Base-by-base conservation (phyloP, 2,329 filamentous ascomycete species). In the Thielaviopsis punctulata region DNA sequence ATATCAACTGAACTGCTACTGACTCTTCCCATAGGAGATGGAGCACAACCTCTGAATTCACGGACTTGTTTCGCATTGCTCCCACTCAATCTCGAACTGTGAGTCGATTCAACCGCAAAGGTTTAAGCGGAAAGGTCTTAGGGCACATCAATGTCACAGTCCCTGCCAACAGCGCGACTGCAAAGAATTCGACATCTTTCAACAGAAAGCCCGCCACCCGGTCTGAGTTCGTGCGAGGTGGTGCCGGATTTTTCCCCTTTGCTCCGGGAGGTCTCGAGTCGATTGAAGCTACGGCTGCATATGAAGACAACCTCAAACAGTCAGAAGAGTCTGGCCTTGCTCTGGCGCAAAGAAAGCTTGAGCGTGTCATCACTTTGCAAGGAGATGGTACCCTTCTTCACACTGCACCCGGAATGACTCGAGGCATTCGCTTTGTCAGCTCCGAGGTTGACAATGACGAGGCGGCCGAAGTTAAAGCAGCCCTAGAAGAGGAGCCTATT, bases 81-180 rank as follows among this genome's bases (percentile, higher is more conserved):
- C 86, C 88, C 3, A 93, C 90, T 0, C 92, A 96, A 67, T 90
- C 88, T 15, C 80, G 92, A 54, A 96, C 89, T n/a, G 82, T 95
- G 59, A 95, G 87, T 24, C 81, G 92, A 25, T 98, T 98, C 65
- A 84, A 81, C 45, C 77, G 92, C 52, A 87, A 95, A 66, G 92
- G 92, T 5, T 74, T 96, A 13, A 88, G 96, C 66, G 92, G 92
- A 21, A 78, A 84, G 50, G 90, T 98, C 22, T 94, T 86, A 8
- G 89, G 89, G 49, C 96, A 98, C 66, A 84, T 82, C 62, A 92
- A 95, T 64, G 86, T 96, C 49, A 95, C 92, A 1, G 80, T 96
- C 8, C 87, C 90, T 4, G 86, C 86, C 30, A 85, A 81, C 60
- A 93, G 84, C 60, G 86, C 85, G 15, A 95, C 86, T 15, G 90